Conservation (phyloP, 495 filamentous ascomycete genomes). For the Talaromyces trachyspermus region DNA sequence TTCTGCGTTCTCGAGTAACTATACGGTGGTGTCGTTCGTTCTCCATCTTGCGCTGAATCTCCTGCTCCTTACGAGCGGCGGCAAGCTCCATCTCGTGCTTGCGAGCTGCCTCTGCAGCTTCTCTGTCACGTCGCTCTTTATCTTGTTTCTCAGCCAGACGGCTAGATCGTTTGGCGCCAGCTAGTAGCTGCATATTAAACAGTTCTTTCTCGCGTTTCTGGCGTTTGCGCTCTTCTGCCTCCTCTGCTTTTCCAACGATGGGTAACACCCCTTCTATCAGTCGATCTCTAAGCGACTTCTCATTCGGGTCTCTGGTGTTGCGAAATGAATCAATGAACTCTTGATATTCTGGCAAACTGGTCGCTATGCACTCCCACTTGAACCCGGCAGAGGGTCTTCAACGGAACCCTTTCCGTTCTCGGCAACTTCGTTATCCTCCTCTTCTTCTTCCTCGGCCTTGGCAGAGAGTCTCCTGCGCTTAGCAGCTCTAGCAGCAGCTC, state of each 20-base stretch:
- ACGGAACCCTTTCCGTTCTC: conserved; percentile 31
- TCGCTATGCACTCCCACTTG: conserved; percentile 88
- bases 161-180: conserved; percentile 88
- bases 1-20: conserved; percentile 74
- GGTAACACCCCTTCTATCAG: conserved; percentile 72
- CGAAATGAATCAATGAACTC: conserved; percentile 62
- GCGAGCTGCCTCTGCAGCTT: conserved; percentile 61
- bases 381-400: conserved; percentile 57
- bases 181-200: conserved; percentile 70
- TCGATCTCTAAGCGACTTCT: conserved; percentile 63
- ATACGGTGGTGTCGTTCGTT: conserved; percentile 73
- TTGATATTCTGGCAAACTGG: conserved; percentile 69
- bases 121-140: conserved; percentile 66
- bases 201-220: conserved; percentile 71
- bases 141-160: conserved; percentile 75
- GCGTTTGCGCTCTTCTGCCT: conserved; percentile 61
- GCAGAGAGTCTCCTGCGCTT: conserved; percentile 63
- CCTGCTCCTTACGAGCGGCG: conserved; percentile 60
- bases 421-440: conserved; percentile 40
- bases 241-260: conserved; percentile 73
- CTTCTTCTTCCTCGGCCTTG: conserved; percentile 44
- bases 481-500: conserved; percentile 56
- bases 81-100: conserved; percentile 58
- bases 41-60: conserved; percentile 61
- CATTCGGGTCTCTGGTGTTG: conserved; percentile 70